Percentiles rank a stretch among this genome's conserved stretches.
Conservation (phyloP, 2,329 filamentous ascomycete species). For the Colletotrichum incanum region DNA sequence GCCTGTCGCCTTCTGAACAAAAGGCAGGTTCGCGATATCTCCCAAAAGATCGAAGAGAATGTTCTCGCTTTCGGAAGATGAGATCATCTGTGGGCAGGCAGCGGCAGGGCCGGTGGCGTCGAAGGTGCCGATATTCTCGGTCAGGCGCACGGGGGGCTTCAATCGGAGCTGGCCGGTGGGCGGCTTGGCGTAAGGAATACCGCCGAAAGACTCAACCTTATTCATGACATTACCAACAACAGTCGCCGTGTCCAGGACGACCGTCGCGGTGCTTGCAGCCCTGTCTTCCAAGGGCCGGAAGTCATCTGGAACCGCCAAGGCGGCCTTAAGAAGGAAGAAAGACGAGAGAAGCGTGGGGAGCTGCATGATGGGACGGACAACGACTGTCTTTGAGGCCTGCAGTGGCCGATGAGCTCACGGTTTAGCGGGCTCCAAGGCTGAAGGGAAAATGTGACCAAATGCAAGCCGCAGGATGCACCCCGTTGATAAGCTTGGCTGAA, state of each 20-base stretch:
- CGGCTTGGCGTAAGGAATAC: slow-evolving; percentile 76
- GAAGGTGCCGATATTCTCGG: slow-evolving; percentile 64
- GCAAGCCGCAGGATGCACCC: slow-evolving; percentile 13
- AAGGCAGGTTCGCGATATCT: slow-evolving; percentile 58
- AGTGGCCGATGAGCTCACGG: background rate
- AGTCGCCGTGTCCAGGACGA: slow-evolving; percentile 44
- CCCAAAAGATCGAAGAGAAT: slow-evolving; percentile 56
- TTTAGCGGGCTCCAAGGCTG: background rate
- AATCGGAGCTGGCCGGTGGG: slow-evolving; percentile 72
- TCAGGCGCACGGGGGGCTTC: slow-evolving; percentile 70
- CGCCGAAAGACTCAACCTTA: slow-evolving; percentile 71
- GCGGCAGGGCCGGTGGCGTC: slow-evolving; percentile 63
- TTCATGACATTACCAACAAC: slow-evolving; percentile 45
- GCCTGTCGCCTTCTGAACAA: slow-evolving; percentile 60
- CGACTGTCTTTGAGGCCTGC: background rate
- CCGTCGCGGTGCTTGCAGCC: slow-evolving; percentile 35
- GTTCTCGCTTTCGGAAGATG: slow-evolving; percentile 40
- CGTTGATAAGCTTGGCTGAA: slow-evolving; percentile 29
- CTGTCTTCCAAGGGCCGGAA: slow-evolving; percentile 33
- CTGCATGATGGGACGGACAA: slow-evolving; percentile 25
- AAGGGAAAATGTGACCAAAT: background rate
- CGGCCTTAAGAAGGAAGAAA: slow-evolving; percentile 32
- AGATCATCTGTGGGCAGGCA: slow-evolving; percentile 73
- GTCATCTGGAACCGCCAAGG: slow-evolving; percentile 28
- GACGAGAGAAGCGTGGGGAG: slow-evolving; percentile 34